Conservation (phyloP, 495 filamentous ascomycete genomes). For the Xylaria nigripes region DNA sequence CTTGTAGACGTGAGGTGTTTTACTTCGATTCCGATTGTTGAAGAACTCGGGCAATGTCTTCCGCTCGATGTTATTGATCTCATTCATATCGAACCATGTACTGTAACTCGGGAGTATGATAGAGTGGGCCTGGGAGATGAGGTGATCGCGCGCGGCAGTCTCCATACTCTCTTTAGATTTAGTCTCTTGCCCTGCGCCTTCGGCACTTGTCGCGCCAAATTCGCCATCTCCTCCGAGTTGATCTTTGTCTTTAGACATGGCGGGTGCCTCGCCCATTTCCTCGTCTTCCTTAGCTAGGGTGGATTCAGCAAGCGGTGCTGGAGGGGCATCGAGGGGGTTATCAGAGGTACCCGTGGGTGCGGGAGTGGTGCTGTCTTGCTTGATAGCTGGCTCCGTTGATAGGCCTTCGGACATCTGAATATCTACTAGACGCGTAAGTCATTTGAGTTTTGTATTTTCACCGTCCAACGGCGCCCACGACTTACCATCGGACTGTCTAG, state of each 20-base stretch:
- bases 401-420: slow-evolving; percentile 48
- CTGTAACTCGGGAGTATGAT: slow-evolving; percentile 96
- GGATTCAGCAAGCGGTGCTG: slow-evolving; percentile 62
- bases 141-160: slow-evolving; percentile 76
- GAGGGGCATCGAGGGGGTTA: slow-evolving; percentile 78
- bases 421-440: slow-evolving; percentile 34
- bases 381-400: slow-evolving; percentile 36
- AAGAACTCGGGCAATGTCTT: slow-evolving; percentile 96
- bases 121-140: slow-evolving; percentile 83
- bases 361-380: slow-evolving; percentile 44
- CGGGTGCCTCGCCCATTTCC: slow-evolving; percentile 72
- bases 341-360: slow-evolving; percentile 56
- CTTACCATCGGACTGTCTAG: slow-evolving; percentile 30
- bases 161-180: slow-evolving; percentile 75
- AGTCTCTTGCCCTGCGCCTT: slow-evolving; percentile 31
- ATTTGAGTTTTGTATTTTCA: background rate
- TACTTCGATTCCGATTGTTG: slow-evolving; percentile 94
- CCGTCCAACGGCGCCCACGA: background rate
- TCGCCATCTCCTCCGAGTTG: slow-evolving; percentile 36
- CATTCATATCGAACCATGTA: slow-evolving; percentile 97
- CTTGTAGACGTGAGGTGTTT: slow-evolving; percentile 95
- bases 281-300: slow-evolving; percentile 61
- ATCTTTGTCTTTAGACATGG: slow-evolving; percentile 43
- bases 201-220: slow-evolving; percentile 32
- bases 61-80: slow-evolving; percentile 76